Conservation (phyloP, 176 grass and related monocot species). For the Carex myosuroides region DNA sequence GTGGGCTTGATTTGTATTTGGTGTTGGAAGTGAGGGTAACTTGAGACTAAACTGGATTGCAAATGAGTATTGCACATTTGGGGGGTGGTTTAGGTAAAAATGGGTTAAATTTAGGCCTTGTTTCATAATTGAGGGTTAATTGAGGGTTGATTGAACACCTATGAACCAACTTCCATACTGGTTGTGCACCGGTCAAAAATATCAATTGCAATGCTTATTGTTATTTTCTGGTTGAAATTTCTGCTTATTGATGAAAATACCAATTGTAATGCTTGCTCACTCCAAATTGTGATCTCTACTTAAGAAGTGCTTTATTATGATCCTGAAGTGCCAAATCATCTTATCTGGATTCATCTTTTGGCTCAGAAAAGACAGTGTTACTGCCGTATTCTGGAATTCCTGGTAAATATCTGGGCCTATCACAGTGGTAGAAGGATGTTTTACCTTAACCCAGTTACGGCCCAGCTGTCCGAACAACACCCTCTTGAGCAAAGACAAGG, state of each 20-base stretch:
- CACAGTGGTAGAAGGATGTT: conserved; percentile 85
- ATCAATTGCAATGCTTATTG: not conserved
- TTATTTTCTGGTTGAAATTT: not conserved
- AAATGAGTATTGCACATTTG: not conserved
- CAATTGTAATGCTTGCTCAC: not conserved
- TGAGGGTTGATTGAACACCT: not conserved
- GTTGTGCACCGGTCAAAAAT: no score
- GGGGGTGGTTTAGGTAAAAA: not conserved
- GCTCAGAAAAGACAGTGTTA: conserved; percentile 96
- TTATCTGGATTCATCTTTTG: conserved; percentile 12
- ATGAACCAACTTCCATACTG: not conserved
- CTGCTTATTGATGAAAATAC: not conserved
- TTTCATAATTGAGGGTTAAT: not conserved
- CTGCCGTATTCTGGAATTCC: conserved; percentile 78
- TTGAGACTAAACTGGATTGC: not conserved
- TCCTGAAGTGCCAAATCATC: not conserved
- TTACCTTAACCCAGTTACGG: conserved; percentile 67
- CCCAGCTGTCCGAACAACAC: conserved; percentile 59
- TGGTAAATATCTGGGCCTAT: conserved; percentile 97
- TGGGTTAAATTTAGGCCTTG: conserved; percentile 2
- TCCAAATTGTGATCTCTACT: not conserved
- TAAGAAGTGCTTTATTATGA: not conserved
- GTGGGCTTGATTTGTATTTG: conserved; percentile 11
- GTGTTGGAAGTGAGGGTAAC: not conserved
- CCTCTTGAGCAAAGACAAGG: conserved; percentile 40